Conservation (phyloP, 345 rosid genomes). For the Arabis alpina region DNA sequence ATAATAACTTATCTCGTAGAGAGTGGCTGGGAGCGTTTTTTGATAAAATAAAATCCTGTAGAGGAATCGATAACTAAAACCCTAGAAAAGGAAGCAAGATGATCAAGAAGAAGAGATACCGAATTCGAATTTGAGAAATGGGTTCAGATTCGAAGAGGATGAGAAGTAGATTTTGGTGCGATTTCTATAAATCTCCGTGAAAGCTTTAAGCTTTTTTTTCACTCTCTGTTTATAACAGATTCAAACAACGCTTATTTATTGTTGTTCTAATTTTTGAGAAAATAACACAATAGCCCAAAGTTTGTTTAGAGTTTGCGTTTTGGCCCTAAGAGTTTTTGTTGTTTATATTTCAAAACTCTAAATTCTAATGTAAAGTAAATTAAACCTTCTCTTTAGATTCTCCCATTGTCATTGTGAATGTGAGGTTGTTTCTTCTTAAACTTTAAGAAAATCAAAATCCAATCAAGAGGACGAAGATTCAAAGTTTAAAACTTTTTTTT, state of each 20-base stretch:
- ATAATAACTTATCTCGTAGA: no score
- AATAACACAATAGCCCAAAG: not conserved
- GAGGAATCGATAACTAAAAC: not conserved
- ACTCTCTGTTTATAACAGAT: not conserved
- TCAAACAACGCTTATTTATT: slow-evolving; percentile 1
- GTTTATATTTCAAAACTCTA: not conserved
- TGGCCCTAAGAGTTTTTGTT: not conserved
- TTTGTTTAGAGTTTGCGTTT: not conserved
- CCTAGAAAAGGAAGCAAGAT: slow-evolving; percentile 6
- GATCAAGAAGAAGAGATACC: slow-evolving; percentile 6
- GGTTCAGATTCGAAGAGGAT: not conserved
- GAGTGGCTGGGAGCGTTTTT: no score
- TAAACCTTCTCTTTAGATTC: no score
- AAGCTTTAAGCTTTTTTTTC: not conserved
- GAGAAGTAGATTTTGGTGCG: not conserved
- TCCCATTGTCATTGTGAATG: no score
- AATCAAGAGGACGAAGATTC: no score
- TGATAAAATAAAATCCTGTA: no score
- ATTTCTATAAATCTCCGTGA: not conserved
- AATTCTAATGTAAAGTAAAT: no score
- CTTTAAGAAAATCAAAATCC: no score
- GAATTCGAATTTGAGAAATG: not conserved
- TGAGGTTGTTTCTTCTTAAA: no score
- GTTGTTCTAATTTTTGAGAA: not conserved
- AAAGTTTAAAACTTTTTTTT: no score